Base-by-base conservation (phyloP, 2,329 filamentous ascomycete genomes). In the Aspergillus sclerotialis region DNA sequence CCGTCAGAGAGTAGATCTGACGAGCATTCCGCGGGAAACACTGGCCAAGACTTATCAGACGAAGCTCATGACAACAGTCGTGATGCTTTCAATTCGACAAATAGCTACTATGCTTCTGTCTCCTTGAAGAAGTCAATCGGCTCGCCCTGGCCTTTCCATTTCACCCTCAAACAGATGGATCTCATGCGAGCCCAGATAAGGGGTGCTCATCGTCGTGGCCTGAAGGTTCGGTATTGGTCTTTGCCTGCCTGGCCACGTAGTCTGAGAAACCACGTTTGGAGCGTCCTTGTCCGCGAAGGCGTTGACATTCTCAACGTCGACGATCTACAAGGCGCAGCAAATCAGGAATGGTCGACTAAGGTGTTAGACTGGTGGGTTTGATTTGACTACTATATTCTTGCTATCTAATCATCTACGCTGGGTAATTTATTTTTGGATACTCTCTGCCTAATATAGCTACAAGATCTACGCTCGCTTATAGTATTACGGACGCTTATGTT, bases 281-380 rank as follows among this genome's bases (percentile, higher is more conserved):
- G 63, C 6, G 56, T 73, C 13, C 49, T 78, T 12, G 64, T 71
- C 8, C 55, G 64, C 18, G 72, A 76, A 49, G 73, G 73, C 0
- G 73, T 69, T 8, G 73, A 76, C 48, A 63, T 73, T 27, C 46
- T 79, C 33, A 78, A 76, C 46, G 74, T 73, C 2, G 75, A 79
- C 60, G 74, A 78, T 50, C 46, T 79, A 40, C 52, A 52, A 30
- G 66, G 56, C 2, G 74, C 72, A 28, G 64, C 66, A 1, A 57
- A 46, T 33, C 54, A 63, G 29, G 65, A 71, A 41, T 76, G 73
- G 73, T 57, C 53, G 11, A 53, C 50, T 7, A 45, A 37, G 17
- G 34, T 54, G n/a, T 50, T 53, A 5, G 55, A 56, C 37, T 58
- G 56, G 56, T 60, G 56, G 55, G 27, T 39, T 16, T 56, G 41